A percentile compares a stretch with the other conserved stretches of the same genome.
Evolutionary conservation across 768 basidiomycete genomes (phyloP).

Genomic region (Pleurotus sapidus): DNA sequence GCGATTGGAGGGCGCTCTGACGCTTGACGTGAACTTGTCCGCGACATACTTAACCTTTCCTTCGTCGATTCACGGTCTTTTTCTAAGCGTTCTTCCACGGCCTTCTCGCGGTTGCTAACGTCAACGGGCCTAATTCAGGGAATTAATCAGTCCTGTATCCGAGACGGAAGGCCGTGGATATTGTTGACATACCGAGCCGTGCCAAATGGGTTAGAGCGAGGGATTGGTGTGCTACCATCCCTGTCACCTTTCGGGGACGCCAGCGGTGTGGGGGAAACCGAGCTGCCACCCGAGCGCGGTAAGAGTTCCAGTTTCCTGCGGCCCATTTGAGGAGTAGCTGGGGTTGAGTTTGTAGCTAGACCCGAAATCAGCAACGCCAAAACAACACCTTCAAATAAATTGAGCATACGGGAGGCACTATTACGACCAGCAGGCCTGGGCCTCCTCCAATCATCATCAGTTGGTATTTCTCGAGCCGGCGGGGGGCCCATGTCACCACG

Average conservation of each 20-base stretch:
- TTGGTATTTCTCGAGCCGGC: constrained; percentile 29
- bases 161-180: background rate
- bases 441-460: constrained; percentile 79
- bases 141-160: background rate
- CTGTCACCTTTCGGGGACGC: constrained; percentile 59
- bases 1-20: constrained; percentile 42
- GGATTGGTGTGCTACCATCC: constrained; percentile 40
- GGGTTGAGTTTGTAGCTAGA: constrained; percentile 67
- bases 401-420: constrained; percentile 56
- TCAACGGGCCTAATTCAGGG: constrained; percentile 71
- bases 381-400: background rate
- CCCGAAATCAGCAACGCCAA: background rate
- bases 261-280: constrained; percentile 70
- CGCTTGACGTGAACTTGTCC: constrained; percentile 48
- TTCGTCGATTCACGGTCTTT: constrained; percentile 60
- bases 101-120: constrained; percentile 70
- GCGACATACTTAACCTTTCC: constrained; percentile 48
- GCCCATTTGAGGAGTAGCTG: constrained; percentile 76
- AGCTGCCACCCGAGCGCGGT: constrained; percentile 69
- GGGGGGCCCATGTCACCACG: constrained; percentile 56
- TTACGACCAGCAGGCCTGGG: constrained; percentile 37
- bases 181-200: constrained; percentile 59
- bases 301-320: constrained; percentile 85
- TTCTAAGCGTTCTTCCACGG: constrained; percentile 68
- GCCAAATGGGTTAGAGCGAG: constrained; percentile 80